phyloP scores from a whole-genome alignment of 805 yeast species.

The Kuraishia hungarica region DNA sequence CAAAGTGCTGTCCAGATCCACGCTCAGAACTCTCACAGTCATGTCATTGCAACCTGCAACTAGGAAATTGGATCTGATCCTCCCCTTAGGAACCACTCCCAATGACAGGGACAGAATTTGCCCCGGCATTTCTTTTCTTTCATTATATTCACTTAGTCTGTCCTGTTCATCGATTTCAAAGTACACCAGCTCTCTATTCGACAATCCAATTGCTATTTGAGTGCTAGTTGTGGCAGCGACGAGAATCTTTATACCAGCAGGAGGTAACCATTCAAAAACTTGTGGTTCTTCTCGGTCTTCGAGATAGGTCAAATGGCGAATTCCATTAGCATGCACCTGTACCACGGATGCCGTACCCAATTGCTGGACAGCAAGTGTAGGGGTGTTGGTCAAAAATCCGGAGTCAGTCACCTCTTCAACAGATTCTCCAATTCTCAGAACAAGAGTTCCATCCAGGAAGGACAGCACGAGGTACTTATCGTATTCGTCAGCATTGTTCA shows the following conservation, averaged over 20 bases:
- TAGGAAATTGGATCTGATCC: constrained; percentile 45
- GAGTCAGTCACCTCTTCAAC: constrained; percentile 70
- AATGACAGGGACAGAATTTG: constrained; percentile 39
- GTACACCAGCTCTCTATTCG: constrained; percentile 69
- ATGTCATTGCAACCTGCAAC: constrained; percentile 67
- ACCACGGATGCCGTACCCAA: constrained; percentile 55
- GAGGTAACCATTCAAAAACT: constrained; percentile 72
- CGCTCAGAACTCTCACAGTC: constrained; percentile 59
- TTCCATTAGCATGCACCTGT: constrained; percentile 67
- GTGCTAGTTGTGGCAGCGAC: constrained; percentile 53
- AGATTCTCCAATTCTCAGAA: constrained; percentile 69
- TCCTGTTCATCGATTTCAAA: constrained; percentile 70
- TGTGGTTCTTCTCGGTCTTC: constrained; percentile 20
- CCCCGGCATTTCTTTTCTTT: constrained; percentile 43
- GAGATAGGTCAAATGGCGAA: constrained; percentile 42
- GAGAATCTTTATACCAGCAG: constrained; percentile 60
- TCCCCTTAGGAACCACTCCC: constrained; percentile 40
- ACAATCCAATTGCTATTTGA: constrained; percentile 65
- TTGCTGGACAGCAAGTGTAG: constrained; percentile 63
- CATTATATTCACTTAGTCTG: constrained; percentile 63
- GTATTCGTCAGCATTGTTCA: constrained; percentile 30
- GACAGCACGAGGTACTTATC: constrained; percentile 65
- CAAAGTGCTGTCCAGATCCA: constrained; percentile 50
- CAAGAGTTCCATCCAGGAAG: constrained; percentile 57
- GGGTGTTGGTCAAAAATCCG: constrained; percentile 43